Evolutionary conservation across 306 rosid genomes (phyloP), one percentile per base, ranked within the genome.

Genomic region (Cucumis sativus): DNA sequence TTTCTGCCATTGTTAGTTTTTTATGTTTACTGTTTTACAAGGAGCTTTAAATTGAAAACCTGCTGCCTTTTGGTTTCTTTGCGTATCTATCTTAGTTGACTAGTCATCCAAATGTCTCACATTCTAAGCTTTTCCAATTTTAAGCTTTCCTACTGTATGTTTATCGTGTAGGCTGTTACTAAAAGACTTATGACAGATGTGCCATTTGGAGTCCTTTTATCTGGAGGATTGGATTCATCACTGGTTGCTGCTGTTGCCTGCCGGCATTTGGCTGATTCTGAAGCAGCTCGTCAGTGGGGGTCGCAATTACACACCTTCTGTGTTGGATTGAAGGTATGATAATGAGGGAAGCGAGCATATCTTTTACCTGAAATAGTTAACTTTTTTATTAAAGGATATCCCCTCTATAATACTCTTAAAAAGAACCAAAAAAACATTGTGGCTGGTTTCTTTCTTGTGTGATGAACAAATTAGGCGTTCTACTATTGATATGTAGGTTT

Each of bases 141-240:
- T 54, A 59, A 45, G 17, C 45, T 59, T 78, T 64, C 75, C 67
- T 80, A 56, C 17, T 83, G 74, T 56, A 58, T 76, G 51, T 4
- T 84, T 77, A 66, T 84, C 77, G 76, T 73, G 81, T 85, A 95
- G 99, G 97, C 99, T 81, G 98, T 96, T 47, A 20, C 83, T 15
- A 96, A 96, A 88, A 92, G 99, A 87, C 91, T 96, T 82, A 96
- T 96, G 99, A 89, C 97, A 74, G 98, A 96, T 81, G 99, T 96
- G 60, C 99, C 99, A 61, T 95, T 96, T 43, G 99, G 99, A 67
- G 96, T 96, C 78, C 98, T 96, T 71, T 82, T 92, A 82, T 92
- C 98, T 0, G 99, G 99, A 78, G 99, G 99, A 61, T 77, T 96
- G 70, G 99, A 96, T 83, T 96, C 99, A 78, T 92, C 99, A 45